Base-by-base conservation (phyloP, 441 rosid genomes). In the Codiaeum variegatum region DNA sequence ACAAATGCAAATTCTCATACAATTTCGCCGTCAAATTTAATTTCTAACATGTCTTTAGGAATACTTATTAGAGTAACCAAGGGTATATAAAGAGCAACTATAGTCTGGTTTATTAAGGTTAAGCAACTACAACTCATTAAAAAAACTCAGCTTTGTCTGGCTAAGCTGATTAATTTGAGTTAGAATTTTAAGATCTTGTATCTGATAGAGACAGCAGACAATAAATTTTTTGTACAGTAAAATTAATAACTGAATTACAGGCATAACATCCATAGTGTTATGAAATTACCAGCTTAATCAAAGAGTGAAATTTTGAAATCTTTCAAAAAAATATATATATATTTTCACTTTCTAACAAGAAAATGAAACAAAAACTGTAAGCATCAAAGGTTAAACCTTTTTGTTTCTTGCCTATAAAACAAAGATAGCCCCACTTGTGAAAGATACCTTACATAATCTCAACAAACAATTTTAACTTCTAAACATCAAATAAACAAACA, bases 391-490 rank as follows among this genome's bases (percentile, higher is more conserved):
- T 24, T 52, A 7, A 42, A 70, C 4, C 26, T 21, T 56, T 54
- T 58, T 58, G 73, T 56, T 59, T 19, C 19, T 28, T 32, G n/a
- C 40, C 73, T 18, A 70, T 15, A 59, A 59, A 70, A 44, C 66
- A 59, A 59, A 59, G n/a, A 29, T 3, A 40, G 31, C 44, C 73
- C 73, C 73, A 70, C 73, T 70, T 44, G 2, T 28, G 44, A 70
- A 60, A 59, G 42, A 12, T 18, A 70, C 66, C 8, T 34, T 24
- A 55, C 15, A 31, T 15, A 55, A 54, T 19, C 31, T 21, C 51
- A 56, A 70, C 38, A 70, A 55, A 58, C 52, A 28, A 56, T 38
- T n/a, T 6, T 12, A 29, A 21, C 66, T 29, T 29, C 46, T 26
- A 69, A 44, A 23, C 34, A 38, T 52, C 23, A 70, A 54, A 18